phyloP scores from a whole-genome alignment of 441 rosid genomes.

The Erodium trifolium region DNA sequence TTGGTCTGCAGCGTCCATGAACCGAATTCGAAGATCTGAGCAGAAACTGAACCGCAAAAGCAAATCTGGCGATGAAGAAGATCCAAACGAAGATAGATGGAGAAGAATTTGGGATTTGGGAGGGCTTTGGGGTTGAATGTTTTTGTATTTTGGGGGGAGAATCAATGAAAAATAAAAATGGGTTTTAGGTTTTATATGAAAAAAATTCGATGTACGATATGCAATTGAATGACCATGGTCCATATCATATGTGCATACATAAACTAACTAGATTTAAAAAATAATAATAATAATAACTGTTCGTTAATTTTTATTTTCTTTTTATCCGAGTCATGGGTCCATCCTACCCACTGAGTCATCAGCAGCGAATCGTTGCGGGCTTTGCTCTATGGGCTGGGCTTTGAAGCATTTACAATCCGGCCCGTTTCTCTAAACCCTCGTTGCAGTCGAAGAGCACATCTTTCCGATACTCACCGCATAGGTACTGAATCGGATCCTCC shows the following conservation, averaged over 20 bases:
- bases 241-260: neutral
- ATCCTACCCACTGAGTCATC: too few relatives aligned
- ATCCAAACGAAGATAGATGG: neutral
- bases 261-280: neutral
- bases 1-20: slow-evolving; percentile 3
- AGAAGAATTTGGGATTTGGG: neutral
- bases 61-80: slow-evolving; percentile 7
- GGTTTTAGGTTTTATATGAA: neutral
- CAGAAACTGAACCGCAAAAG: slow-evolving; percentile 7
- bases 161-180: neutral
- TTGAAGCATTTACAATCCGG: too few relatives aligned
- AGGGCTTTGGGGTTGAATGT: neutral
- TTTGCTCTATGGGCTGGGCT: too few relatives aligned
- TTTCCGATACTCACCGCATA: neutral
- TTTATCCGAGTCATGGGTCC: too few relatives aligned
- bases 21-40: slow-evolving; percentile 5
- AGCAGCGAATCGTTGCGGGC: too few relatives aligned
- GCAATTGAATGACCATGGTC: neutral
- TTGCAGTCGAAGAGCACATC: neutral
- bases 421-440: neutral
- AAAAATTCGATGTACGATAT: neutral
- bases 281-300: too few relatives aligned
- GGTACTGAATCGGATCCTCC: neutral
- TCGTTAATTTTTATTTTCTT: too few relatives aligned
- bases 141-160: slow-evolving; percentile 8